Evolutionary conservation across 176 grass and related monocot species (phyloP).

Genomic region (Leersia perrieri): DNA sequence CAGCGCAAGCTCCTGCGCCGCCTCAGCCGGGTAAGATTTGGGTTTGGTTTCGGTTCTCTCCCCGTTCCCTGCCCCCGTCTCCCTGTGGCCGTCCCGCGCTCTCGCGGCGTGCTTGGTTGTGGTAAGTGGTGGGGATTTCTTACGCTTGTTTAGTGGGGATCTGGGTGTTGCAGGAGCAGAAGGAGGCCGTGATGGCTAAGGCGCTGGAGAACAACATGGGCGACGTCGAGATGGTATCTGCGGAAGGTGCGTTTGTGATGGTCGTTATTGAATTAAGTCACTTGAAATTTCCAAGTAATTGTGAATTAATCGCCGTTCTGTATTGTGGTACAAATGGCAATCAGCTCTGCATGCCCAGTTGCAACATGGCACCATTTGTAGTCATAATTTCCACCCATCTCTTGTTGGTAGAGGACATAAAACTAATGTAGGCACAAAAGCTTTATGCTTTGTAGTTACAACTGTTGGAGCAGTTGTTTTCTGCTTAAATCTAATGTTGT

Average conservation of each 20-base stretch:
- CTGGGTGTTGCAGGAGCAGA: constrained; percentile 39
- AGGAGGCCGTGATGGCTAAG: constrained; percentile 44
- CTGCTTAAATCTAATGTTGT: not conserved
- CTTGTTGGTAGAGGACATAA: not conserved
- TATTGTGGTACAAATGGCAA: not conserved
- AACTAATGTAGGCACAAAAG: not conserved
- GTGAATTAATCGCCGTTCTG: not conserved
- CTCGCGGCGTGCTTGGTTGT: not conserved
- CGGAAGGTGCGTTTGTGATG: constrained; percentile 33
- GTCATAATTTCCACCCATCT: not conserved
- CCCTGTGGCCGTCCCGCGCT: not conserved
- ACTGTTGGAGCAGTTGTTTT: not conserved
- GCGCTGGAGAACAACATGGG: constrained; percentile 52
- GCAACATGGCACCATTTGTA: not conserved
- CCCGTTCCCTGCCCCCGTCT: not conserved
- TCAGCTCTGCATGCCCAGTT: not conserved
- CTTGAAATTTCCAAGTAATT: not conserved
- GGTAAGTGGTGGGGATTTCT: not conserved
- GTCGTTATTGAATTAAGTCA: not conserved
- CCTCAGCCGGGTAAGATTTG: constrained; percentile 39
- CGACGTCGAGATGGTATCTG: constrained; percentile 45
- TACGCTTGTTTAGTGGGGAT: not conserved
- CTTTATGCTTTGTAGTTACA: not conserved
- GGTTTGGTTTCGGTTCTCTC: not conserved
- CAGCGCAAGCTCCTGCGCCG: constrained; percentile 52